These are phyloP conservation scores for Citrullus colocynthis DNA, from an alignment of 306 rosid genomes.

Conservation along the genomic window DNA sequence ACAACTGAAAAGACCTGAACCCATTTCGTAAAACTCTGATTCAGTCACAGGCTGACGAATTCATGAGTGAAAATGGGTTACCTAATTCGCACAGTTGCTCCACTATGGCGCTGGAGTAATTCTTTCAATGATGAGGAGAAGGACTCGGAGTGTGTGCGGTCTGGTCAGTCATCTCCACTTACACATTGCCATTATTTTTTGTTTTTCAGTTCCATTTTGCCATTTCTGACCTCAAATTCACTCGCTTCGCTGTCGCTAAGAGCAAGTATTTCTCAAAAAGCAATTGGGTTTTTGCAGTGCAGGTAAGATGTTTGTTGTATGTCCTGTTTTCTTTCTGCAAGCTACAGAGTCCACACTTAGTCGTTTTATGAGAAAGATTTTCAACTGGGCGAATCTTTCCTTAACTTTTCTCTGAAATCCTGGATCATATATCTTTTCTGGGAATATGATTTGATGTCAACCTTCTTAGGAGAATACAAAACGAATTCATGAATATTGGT, in stretches of 20 bases:
- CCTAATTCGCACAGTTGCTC: neutral
- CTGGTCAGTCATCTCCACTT: neutral
- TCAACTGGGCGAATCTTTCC: neutral
- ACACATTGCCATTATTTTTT: neutral
- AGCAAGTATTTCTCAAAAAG: neutral
- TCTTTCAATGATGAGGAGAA: conserved; percentile 4
- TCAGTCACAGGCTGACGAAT: neutral
- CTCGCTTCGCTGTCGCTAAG: neutral
- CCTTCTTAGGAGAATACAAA: neutral
- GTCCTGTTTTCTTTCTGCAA: neutral
- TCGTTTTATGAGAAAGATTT: neutral
- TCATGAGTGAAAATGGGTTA: neutral
- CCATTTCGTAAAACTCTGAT: neutral
- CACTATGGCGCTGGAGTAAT: neutral
- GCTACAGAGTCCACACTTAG: neutral
- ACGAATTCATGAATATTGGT: neutral
- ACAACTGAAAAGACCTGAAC: conserved; percentile 1
- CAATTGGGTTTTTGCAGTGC: neutral
- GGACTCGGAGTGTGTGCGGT: neutral
- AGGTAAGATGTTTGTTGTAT: neutral
- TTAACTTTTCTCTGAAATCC: neutral
- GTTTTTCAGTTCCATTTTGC: neutral
- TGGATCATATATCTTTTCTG: neutral
- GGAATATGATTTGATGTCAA: neutral
- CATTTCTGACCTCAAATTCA: neutral